phyloP scores from a whole-genome alignment of 805 yeast species.

The Pichia manshurica region DNA sequence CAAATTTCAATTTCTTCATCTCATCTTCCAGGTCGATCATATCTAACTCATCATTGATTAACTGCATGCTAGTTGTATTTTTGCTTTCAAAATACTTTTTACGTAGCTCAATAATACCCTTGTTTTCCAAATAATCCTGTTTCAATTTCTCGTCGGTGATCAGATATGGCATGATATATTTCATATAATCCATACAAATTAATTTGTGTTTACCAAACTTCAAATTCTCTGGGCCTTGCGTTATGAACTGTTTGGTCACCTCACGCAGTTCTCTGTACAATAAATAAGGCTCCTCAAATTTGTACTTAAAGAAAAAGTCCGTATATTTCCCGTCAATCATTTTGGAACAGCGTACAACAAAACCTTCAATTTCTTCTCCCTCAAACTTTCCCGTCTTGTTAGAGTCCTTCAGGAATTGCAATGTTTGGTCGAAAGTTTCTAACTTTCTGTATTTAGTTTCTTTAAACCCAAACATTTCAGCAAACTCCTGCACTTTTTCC shows the following conservation, averaged over 20 bases:
- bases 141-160: constrained; percentile 41
- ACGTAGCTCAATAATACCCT: constrained; percentile 72
- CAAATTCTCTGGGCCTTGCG: constrained; percentile 34
- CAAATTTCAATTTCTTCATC: constrained; percentile 20
- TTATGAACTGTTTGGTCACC: constrained; percentile 58
- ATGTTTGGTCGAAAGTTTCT: constrained; percentile 36
- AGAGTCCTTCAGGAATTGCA: constrained; percentile 48
- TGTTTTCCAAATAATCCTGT: constrained; percentile 45
- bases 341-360: constrained; percentile 68
- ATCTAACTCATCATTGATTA: constrained; percentile 39
- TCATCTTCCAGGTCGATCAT: constrained; percentile 29
- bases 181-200: constrained; percentile 62
- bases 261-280: constrained; percentile 90
- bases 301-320: constrained; percentile 83
- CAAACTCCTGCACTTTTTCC: constrained; percentile 54
- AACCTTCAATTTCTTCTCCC: constrained; percentile 81
- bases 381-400: constrained; percentile 66
- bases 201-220: constrained; percentile 43
- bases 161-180: constrained; percentile 56
- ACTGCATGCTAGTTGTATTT: constrained; percentile 55
- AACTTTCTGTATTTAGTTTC: constrained; percentile 43
- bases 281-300: constrained; percentile 91
- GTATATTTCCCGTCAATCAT: constrained; percentile 6
- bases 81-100: constrained; percentile 51
- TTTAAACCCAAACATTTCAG: constrained; percentile 63